phyloP scores from a whole-genome alignment of 2,329 filamentous ascomycete species.

The Magnaporthiopsis rhizophila region DNA sequence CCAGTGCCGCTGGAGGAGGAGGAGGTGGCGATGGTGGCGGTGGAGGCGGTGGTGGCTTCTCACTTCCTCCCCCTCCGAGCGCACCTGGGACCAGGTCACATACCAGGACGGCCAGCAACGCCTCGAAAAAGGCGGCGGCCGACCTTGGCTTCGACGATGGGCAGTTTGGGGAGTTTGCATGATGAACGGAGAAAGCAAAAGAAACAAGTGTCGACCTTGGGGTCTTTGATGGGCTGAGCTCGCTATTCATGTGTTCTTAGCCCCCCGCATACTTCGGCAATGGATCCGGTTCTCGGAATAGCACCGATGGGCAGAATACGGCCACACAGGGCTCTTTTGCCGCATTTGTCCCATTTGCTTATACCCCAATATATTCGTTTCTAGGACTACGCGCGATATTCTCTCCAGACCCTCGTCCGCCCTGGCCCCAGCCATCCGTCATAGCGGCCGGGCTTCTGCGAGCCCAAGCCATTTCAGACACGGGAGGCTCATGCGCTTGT shows the following conservation, averaged over 20 bases:
- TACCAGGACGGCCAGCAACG: constrained; percentile 51
- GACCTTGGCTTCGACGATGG: constrained; percentile 81
- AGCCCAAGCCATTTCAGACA: constrained; percentile 21
- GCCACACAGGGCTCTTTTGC: too few species aligned
- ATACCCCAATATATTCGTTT: not conserved
- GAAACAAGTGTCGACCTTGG: not conserved
- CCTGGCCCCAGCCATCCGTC: not conserved
- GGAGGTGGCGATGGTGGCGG: constrained; percentile 11
- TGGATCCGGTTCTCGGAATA: constrained; percentile 2
- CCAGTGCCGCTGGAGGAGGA: constrained; percentile 12
- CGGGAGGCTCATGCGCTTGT: constrained; percentile 26
- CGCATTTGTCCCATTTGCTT: not conserved
- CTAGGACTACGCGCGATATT: not conserved
- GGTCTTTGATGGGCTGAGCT: constrained; percentile 1
- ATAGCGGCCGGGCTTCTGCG: constrained; percentile 8
- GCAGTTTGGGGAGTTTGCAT: constrained; percentile 80
- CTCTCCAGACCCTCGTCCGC: too few species aligned
- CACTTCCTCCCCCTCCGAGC: constrained; percentile 62
- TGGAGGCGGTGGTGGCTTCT: constrained; percentile 13
- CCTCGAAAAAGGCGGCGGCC: constrained; percentile 34
- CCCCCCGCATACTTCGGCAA: constrained; percentile 1
- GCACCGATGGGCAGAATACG: too few species aligned
- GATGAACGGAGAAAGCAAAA: constrained; percentile 20
- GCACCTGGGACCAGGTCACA: constrained; percentile 17
- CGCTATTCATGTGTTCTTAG: not conserved